Evolutionary conservation across 2,329 filamentous ascomycete genomes (phyloP).

Genomic region (Alternaria sp.): DNA sequence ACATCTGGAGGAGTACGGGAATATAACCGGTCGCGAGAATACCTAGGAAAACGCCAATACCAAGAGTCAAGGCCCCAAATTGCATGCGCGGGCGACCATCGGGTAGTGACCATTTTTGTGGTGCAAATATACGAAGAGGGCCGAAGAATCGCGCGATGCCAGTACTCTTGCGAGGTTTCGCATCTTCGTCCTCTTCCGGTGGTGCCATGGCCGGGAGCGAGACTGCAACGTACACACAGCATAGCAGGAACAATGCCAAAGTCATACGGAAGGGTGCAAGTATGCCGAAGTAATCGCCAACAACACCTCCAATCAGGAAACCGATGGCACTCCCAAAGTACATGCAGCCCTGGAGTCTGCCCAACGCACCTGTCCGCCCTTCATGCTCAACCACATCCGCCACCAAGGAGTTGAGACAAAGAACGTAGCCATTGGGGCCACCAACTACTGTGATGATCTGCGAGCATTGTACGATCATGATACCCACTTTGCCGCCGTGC

Average conservation of each 20-base stretch:
- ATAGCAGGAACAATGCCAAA: conserved; percentile 62
- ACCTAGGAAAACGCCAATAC: conserved; percentile 70
- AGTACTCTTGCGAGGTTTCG: conserved; percentile 28
- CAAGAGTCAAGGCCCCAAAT: conserved; percentile 70
- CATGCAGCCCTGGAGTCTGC: conserved; percentile 70
- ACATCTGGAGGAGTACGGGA: conserved; percentile 64
- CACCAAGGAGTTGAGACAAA: conserved; percentile 73
- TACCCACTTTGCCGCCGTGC: conserved; percentile 68
- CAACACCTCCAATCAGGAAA: conserved; percentile 69
- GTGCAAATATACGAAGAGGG: conserved; percentile 68
- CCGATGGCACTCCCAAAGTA: conserved; percentile 73
- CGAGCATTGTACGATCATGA: conserved; percentile 71
- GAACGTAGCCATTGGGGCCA: conserved; percentile 73
- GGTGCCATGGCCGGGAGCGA: conserved; percentile 61
- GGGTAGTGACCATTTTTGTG: conserved; percentile 62
- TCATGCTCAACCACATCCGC: conserved; percentile 69
- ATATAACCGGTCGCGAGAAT: conserved; percentile 75
- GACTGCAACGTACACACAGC: conserved; percentile 52
- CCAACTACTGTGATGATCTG: conserved; percentile 74
- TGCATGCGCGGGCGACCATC: conserved; percentile 64
- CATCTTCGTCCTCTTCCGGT: conserved; percentile 38
- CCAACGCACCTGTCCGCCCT: conserved; percentile 70
- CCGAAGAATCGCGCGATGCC: conserved; percentile 67
- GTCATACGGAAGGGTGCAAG: conserved; percentile 71
- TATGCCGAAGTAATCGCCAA: conserved; percentile 70